Evolutionary conservation across 208 protist genomes (phyloP).

Genomic region (Crithidia expoeki): DNA sequence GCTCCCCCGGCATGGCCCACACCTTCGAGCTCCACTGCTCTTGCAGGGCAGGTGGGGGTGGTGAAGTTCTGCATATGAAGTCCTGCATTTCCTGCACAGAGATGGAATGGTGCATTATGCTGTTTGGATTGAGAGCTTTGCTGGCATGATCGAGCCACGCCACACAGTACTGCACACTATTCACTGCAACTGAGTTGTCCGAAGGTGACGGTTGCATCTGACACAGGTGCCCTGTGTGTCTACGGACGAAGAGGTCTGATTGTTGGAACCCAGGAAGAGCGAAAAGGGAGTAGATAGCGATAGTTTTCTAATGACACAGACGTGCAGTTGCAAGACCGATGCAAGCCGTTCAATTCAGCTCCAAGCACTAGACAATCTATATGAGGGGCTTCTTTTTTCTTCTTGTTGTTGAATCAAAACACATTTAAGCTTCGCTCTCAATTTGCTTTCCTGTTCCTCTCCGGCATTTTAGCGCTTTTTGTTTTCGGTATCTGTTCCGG

Average conservation of each 20-base stretch:
- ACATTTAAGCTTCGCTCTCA: too few species aligned
- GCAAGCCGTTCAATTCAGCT: too few species aligned
- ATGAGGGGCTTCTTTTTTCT: background rate
- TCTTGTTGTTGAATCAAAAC: background rate
- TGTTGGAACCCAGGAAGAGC: too few species aligned
- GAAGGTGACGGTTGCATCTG: background rate
- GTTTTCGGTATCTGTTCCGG: too few species aligned
- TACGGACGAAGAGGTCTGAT: too few species aligned
- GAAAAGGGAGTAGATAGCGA: background rate
- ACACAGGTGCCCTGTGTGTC: background rate
- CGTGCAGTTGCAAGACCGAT: too few species aligned
- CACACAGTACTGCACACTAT: constrained; percentile 14
- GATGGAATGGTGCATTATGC: constrained; percentile 21
- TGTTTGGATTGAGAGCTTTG: constrained; percentile 38
- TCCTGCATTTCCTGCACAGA: constrained; percentile 28
- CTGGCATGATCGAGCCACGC: constrained; percentile 41
- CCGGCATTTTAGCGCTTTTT: too few species aligned
- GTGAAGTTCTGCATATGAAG: constrained; percentile 34
- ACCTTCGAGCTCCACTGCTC: constrained; percentile 56
- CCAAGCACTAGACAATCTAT: too few species aligned
- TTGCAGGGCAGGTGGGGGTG: constrained; percentile 50
- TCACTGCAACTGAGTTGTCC: background rate
- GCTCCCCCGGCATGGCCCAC: constrained; percentile 66
- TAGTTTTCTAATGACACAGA: too few species aligned
- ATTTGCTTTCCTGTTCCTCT: too few species aligned